These are phyloP conservation scores for Sanghuangporus weigelae DNA, from an alignment of 1,284 basidiomycete genomes.

Conservation along the genomic window DNA sequence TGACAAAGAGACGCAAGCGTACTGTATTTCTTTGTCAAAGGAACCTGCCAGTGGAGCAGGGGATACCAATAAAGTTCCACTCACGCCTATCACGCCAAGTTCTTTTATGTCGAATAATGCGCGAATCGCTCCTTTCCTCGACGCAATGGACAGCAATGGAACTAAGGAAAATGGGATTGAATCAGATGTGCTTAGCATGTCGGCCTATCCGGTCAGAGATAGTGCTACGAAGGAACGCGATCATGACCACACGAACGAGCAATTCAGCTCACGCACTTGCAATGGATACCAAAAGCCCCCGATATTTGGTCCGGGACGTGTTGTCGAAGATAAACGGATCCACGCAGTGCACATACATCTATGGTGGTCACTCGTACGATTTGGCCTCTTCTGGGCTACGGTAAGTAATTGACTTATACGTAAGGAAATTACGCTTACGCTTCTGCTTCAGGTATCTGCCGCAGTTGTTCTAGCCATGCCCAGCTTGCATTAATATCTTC, in stretches of 20 bases:
- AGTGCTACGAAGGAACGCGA: background rate
- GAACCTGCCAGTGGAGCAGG: background rate
- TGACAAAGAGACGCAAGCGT: conserved; percentile 32
- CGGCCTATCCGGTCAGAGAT: background rate
- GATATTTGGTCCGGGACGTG: conserved; percentile 36
- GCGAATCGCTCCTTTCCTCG: conserved; percentile 10
- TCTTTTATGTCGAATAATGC: background rate
- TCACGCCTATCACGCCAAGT: background rate
- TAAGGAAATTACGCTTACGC: background rate
- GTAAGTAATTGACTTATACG: conserved; percentile 19
- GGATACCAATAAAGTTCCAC: background rate
- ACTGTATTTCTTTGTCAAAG: background rate
- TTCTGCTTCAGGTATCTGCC: background rate
- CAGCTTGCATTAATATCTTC: background rate
- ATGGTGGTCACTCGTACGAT: conserved; percentile 28
- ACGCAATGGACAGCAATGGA: background rate
- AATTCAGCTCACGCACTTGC: background rate
- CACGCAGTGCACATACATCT: conserved; percentile 31
- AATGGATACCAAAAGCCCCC: conserved; percentile 21
- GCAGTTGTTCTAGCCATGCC: conserved; percentile 3
- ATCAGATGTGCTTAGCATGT: background rate
- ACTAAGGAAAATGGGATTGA: background rate
- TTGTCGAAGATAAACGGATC: conserved; percentile 35
- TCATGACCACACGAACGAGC: background rate
- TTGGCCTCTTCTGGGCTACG: conserved; percentile 23